These are phyloP conservation scores for Aspergillus ellipticus DNA, from an alignment of 495 filamentous ascomycete species.

Conservation along the genomic window DNA sequence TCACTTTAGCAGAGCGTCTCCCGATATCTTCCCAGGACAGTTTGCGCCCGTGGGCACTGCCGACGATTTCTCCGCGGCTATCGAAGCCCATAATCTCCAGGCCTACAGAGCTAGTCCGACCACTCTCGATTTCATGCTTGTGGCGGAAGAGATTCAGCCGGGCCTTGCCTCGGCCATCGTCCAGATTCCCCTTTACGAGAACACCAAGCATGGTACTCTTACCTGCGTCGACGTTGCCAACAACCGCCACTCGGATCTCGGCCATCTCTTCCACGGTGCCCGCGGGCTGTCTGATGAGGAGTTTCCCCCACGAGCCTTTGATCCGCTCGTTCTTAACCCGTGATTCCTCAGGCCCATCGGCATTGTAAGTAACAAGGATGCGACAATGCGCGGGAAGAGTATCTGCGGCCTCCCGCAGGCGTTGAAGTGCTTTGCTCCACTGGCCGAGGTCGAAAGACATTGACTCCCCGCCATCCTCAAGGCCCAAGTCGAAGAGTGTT, in stretches of 20 bases:
- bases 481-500: conserved; percentile 84
- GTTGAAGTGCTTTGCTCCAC: conserved; percentile 70
- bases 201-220: conserved; percentile 98
- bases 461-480: conserved; percentile 88
- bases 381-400: conserved; percentile 68
- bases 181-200: conserved; percentile 89
- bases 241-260: conserved; percentile 94
- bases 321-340: conserved; percentile 58
- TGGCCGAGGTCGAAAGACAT: conserved; percentile 78
- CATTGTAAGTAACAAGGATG: conserved; percentile 81
- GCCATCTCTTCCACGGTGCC: conserved; percentile 78
- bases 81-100: conserved; percentile 99
- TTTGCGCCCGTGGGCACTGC: conserved; percentile 78
- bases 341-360: conserved; percentile 74
- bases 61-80: conserved; percentile 77
- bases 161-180: conserved; percentile 91
- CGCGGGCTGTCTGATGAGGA: conserved; percentile 75
- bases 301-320: conserved; percentile 70
- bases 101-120: conserved; percentile 91
- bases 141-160: conserved; percentile 96
- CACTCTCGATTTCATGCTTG: conserved; percentile 95
- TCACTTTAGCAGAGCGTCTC: conserved; percentile 89
- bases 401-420: conserved; percentile 62
- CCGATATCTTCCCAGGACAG: conserved; percentile 98
- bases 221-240: conserved; percentile 95